Conservation (phyloP, 2,329 filamentous ascomycete genomes). For the Trichoderma sp. region DNA sequence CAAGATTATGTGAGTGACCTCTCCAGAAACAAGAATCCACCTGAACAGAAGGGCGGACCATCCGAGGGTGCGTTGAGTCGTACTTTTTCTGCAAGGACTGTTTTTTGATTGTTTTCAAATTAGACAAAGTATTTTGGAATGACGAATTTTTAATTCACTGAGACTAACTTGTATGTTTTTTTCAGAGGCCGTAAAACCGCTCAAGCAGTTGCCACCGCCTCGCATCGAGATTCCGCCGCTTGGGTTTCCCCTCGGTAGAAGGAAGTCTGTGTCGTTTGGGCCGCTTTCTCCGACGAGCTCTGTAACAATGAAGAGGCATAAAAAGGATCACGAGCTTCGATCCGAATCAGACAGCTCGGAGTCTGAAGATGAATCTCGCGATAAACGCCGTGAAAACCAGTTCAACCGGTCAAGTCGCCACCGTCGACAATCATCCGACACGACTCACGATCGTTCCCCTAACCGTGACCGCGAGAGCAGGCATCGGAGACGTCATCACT, state of each 20-base stretch:
- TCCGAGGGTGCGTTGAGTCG: slow-evolving; percentile 44
- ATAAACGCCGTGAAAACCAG: slow-evolving; percentile 29
- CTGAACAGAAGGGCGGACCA: slow-evolving; percentile 27
- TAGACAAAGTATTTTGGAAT: not conserved
- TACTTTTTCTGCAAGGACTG: slow-evolving; percentile 30
- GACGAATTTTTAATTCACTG: not conserved
- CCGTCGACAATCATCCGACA: slow-evolving; percentile 40
- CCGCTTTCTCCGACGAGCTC: slow-evolving; percentile 54
- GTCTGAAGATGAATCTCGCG: slow-evolving; percentile 26
- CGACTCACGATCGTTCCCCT: slow-evolving; percentile 37
- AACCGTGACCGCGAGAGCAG: slow-evolving; percentile 24
- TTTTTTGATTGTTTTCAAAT: not conserved
- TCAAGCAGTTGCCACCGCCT: slow-evolving; percentile 17
- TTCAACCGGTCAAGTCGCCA: slow-evolving; percentile 27
- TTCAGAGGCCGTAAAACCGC: slow-evolving; percentile 37
- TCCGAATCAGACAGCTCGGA: slow-evolving; percentile 27
- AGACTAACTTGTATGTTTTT: not conserved
- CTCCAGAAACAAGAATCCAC: slow-evolving; percentile 34
- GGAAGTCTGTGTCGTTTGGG: slow-evolving; percentile 50
- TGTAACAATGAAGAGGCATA: slow-evolving; percentile 48
- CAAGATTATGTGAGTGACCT: slow-evolving; percentile 50
- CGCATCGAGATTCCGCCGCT: slow-evolving; percentile 10
- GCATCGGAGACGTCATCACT: not conserved
- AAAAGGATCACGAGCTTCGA: slow-evolving; percentile 37
- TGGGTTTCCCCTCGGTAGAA: slow-evolving; percentile 13